Percentiles rank a stretch among this genome's conserved stretches.
Conservation (phyloP, 331 rosid genomes). For the Rosa hybrid region DNA sequence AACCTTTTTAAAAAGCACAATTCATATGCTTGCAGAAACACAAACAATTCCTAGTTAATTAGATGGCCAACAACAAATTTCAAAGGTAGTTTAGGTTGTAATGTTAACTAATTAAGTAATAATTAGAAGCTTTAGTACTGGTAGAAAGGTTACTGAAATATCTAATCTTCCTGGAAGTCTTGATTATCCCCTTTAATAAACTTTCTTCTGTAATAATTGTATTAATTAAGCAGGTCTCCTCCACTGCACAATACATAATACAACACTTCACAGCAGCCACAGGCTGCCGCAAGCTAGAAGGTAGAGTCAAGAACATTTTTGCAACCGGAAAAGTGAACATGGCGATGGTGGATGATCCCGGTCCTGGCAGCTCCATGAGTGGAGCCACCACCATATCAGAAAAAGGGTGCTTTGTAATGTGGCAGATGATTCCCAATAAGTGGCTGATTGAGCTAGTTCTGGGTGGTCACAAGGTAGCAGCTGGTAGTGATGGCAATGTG, state of each 20-base stretch:
- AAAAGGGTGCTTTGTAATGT: slow-evolving; percentile 92
- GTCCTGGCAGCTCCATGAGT: slow-evolving; percentile 39
- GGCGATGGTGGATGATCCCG: slow-evolving; percentile 64
- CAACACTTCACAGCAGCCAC: slow-evolving; percentile 91
- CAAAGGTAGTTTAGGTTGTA: neutral
- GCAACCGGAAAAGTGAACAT: slow-evolving; percentile 75
- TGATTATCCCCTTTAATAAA: neutral
- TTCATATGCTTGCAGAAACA: neutral
- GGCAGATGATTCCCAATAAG: slow-evolving; percentile 93
- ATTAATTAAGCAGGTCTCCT: slow-evolving; percentile 54
- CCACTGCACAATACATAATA: slow-evolving; percentile 78
- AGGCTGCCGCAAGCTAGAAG: slow-evolving; percentile 84
- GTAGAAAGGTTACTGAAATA: neutral
- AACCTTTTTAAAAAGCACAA: neutral
- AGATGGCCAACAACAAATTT: neutral
- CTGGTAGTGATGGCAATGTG: slow-evolving; percentile 81
- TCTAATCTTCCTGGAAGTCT: neutral
- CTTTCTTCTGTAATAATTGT: neutral
- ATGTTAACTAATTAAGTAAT: neutral
- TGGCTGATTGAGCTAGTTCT: slow-evolving; percentile 88
- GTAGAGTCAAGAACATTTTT: slow-evolving; percentile 68
- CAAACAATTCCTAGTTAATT: neutral
- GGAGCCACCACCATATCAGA: slow-evolving; percentile 43
- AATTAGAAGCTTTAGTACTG: neutral
- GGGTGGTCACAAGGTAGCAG: slow-evolving; percentile 75